Evolutionary conservation across 2,329 filamentous ascomycete species (phyloP).

Genomic region (Sporothrix humicola): DNA sequence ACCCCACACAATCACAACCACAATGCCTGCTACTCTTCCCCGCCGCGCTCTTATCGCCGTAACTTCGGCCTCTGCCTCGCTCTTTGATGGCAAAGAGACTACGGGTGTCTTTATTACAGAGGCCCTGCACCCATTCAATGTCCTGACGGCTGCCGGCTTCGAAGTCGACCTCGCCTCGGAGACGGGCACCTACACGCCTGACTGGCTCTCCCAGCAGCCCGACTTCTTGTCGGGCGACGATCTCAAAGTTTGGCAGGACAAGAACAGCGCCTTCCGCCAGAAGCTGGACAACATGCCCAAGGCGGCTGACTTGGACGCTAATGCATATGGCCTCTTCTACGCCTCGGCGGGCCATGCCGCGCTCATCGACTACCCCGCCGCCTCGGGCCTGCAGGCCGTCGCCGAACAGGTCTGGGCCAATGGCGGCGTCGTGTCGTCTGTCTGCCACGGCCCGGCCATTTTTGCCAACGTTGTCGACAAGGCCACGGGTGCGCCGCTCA

Average conservation of each 20-base stretch:
- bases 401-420: constrained; percentile 49
- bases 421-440: constrained; percentile 51
- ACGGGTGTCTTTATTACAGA: constrained; percentile 55
- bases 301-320: constrained; percentile 45
- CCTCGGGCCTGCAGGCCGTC: constrained; percentile 49
- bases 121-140: constrained; percentile 56
- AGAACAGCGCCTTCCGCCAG: constrained; percentile 50
- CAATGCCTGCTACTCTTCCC: constrained; percentile 41
- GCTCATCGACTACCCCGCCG: constrained; percentile 54
- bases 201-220: constrained; percentile 52
- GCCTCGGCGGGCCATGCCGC: constrained; percentile 53
- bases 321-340: constrained; percentile 50
- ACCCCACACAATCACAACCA: background rate
- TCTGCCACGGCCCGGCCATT: constrained; percentile 50
- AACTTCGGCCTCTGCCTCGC: constrained; percentile 50
- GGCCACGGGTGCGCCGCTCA: constrained; percentile 46
- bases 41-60: constrained; percentile 51
- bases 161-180: constrained; percentile 55
- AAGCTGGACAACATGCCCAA: constrained; percentile 53
- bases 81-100: constrained; percentile 50
- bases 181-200: constrained; percentile 51
- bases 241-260: constrained; percentile 52
- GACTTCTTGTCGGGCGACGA: constrained; percentile 52
- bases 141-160: constrained; percentile 52
- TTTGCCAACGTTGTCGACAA: constrained; percentile 46